Evolutionary conservation across 1,139 yeast species (phyloP).

Genomic region (Nematodospora anomalae): DNA sequence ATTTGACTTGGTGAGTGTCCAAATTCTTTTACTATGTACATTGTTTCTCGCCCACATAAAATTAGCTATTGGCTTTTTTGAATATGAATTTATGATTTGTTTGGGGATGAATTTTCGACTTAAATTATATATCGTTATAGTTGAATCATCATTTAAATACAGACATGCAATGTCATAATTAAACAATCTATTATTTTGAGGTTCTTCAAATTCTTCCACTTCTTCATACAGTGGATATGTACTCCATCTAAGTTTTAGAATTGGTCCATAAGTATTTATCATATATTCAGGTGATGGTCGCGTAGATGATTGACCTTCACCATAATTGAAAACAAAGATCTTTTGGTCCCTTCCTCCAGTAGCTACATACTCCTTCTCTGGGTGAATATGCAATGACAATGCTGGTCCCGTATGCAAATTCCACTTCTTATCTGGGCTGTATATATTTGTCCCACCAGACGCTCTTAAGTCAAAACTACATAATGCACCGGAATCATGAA

Average conservation of each 20-base stretch:
- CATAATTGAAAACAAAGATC: conserved; percentile 73
- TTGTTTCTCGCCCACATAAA: conserved; percentile 43
- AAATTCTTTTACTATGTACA: conserved; percentile 26
- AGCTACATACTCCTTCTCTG: conserved; percentile 73
- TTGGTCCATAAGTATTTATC: conserved; percentile 74
- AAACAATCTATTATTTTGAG: conserved; percentile 23
- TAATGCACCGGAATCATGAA: conserved; percentile 87
- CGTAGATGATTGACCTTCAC: conserved; percentile 29
- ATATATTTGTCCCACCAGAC: conserved; percentile 13
- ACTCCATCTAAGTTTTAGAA: conserved; percentile 72
- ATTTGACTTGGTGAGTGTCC: conserved; percentile 50
- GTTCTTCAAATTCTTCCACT: conserved; percentile 25
- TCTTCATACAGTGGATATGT: conserved; percentile 30
- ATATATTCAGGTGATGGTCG: conserved; percentile 66
- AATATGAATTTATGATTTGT: conserved; percentile 58
- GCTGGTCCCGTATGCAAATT: conserved; percentile 95
- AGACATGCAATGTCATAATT: conserved; percentile 74
- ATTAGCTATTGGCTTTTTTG: conserved; percentile 45
- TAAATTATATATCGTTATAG: conserved; percentile 71
- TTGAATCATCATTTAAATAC: conserved; percentile 74
- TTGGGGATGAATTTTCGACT: conserved; percentile 75
- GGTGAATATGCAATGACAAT: conserved; percentile 84
- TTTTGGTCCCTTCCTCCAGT: conserved; percentile 94
- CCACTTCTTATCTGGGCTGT: conserved; percentile 63
- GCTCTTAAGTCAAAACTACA: conserved; percentile 79